Percentiles rank a stretch among this genome's conserved stretches.
Conservation (phyloP, 257 asterid genomes). For the Knoxia roxburghii region DNA sequence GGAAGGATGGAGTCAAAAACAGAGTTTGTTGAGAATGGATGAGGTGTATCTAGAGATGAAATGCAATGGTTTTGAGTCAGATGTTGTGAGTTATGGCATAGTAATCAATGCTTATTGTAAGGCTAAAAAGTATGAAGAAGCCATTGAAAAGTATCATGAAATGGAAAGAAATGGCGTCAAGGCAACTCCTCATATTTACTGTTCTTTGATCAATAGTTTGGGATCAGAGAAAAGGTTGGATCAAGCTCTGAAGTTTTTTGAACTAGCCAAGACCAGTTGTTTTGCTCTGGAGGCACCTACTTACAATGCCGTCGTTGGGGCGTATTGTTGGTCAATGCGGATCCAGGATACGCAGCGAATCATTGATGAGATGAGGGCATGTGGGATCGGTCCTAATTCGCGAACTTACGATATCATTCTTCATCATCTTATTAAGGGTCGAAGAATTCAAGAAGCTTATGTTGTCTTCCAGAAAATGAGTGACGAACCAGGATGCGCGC, state of each 20-base stretch:
- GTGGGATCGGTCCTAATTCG: conserved; percentile 64
- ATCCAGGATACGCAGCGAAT: conserved; percentile 46
- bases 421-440: conserved; percentile 51
- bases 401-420: conserved; percentile 68
- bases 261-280: conserved; percentile 42
- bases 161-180: conserved; percentile 50
- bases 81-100: conserved; percentile 74
- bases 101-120: conserved; percentile 63
- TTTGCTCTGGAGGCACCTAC: conserved; percentile 54
- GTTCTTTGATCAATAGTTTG: conserved; percentile 73
- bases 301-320: conserved; percentile 74
- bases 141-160: conserved; percentile 41
- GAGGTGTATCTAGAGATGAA: conserved; percentile 76
- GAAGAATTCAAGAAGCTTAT: conserved; percentile 51
- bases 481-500: conserved; percentile 52
- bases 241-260: conserved; percentile 59
- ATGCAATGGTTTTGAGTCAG: conserved; percentile 59
- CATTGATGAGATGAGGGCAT: conserved; percentile 58
- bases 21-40: conserved; percentile 47
- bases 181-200: conserved; percentile 74
- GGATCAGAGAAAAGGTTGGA: conserved; percentile 60
- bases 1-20: conserved; percentile 80
- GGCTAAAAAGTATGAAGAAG: conserved; percentile 45
- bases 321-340: conserved; percentile 66
- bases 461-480: conserved; percentile 50